These are phyloP conservation scores for Pseudocohnilembus persalinus DNA, from an alignment of 169 alveolate genomes.

Conservation along the genomic window DNA sequence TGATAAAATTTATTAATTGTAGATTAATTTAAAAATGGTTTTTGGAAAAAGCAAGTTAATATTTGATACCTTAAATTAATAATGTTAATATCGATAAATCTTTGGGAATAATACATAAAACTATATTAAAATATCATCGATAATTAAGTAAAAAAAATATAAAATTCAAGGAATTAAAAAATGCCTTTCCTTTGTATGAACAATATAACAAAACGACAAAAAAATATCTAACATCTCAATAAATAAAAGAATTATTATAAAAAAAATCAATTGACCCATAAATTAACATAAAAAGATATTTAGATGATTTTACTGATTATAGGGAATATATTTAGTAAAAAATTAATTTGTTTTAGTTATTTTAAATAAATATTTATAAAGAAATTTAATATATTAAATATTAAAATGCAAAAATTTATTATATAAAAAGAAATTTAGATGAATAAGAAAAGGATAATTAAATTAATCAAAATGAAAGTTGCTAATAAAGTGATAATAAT, in stretches of 20 bases:
- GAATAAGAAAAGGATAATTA: no score
- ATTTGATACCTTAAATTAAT: conserved; percentile 71
- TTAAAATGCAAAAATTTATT: no score
- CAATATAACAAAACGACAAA: not conserved
- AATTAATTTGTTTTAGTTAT: no score
- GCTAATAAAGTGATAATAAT: no score
- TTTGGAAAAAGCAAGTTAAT: conserved; percentile 65
- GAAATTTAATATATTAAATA: no score
- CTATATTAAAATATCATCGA: not conserved
- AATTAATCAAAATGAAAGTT: no score
- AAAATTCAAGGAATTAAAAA: not conserved
- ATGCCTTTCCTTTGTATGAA: not conserved
- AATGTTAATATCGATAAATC: conserved; percentile 71
- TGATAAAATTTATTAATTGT: no score
- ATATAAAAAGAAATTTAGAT: no score
- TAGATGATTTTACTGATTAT: not conserved
- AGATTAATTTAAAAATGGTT: conserved; percentile 66
- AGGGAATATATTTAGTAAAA: not conserved
- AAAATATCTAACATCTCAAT: no score
- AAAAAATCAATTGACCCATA: no score
- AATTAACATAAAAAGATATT: not conserved
- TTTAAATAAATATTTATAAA: no score
- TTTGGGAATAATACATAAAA: conserved; percentile 61
- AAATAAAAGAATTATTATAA: no score
- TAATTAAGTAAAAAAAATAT: not conserved